A percentile compares a stretch with the other conserved stretches of the same genome.
Conservation (phyloP, 2,329 filamentous ascomycete species). For the Trichoderma simmonsii region DNA sequence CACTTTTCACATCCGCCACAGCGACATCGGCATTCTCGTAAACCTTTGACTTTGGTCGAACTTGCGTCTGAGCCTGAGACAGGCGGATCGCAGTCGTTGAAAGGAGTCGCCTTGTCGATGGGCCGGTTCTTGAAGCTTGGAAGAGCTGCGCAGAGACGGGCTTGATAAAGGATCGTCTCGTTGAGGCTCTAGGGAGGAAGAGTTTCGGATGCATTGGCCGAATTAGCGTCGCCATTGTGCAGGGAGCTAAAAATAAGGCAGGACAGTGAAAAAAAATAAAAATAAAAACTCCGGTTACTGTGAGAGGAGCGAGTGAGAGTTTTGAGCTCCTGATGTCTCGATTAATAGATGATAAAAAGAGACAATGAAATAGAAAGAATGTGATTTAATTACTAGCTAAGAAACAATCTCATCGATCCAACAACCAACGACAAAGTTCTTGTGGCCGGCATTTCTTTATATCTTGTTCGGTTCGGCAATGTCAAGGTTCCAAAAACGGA, state of each 20-base stretch:
- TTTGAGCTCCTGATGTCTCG: background rate
- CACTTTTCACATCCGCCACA: conserved; percentile 66
- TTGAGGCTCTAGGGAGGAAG: background rate
- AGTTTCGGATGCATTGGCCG: conserved; percentile 12
- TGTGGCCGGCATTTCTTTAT: background rate
- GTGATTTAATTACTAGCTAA: background rate
- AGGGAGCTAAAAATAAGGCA: background rate
- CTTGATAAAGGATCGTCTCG: background rate
- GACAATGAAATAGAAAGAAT: background rate
- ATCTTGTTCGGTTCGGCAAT: conserved; percentile 11
- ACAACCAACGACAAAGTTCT: background rate
- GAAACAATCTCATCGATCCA: background rate
- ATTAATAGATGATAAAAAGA: background rate
- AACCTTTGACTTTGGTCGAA: conserved; percentile 43
- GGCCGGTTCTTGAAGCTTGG: background rate
- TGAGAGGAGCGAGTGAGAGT: background rate
- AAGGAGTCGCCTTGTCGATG: background rate
- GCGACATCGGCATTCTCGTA: conserved; percentile 61
- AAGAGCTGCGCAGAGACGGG: background rate
- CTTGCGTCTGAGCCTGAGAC: conserved; percentile 21
- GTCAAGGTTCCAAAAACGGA: background rate
- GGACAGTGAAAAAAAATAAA: background rate
- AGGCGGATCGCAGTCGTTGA: conserved; percentile 1
- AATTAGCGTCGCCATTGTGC: conserved; percentile 9
- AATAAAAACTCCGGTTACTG: background rate